Conservation (phyloP, 2,329 filamentous ascomycete species). For the Pseudophaeomoniella oleicola region DNA sequence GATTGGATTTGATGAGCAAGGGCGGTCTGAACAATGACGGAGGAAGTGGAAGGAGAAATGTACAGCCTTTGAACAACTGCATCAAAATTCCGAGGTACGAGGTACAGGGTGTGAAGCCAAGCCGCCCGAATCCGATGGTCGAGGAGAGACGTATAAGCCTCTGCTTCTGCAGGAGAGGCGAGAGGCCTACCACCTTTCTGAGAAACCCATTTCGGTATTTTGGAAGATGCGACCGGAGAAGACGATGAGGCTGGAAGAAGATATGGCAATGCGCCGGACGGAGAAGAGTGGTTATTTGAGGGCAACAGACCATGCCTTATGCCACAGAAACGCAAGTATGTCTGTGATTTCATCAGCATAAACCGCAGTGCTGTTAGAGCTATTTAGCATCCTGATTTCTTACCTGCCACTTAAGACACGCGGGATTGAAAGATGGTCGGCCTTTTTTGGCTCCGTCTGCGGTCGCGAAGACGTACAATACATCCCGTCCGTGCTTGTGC, state of each 20-base stretch:
- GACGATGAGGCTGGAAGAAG: slow-evolving; percentile 43
- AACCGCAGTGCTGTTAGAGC: too few species aligned
- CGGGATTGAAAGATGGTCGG: slow-evolving; percentile 73
- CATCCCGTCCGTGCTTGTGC: slow-evolving; percentile 31
- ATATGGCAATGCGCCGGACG: slow-evolving; percentile 77
- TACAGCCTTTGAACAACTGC: slow-evolving; percentile 58
- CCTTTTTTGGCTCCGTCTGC: slow-evolving; percentile 45
- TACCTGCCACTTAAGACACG: slow-evolving; percentile 94
- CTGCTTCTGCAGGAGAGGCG: slow-evolving; percentile 14
- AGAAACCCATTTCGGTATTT: slow-evolving; percentile 54
- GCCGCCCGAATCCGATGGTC: slow-evolving; percentile 67
- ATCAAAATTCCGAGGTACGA: slow-evolving; percentile 50
- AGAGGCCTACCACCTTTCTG: slow-evolving; percentile 31
- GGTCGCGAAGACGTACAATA: slow-evolving; percentile 65
- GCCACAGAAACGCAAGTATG: slow-evolving; percentile 64
- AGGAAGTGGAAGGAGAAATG: slow-evolving; percentile 46
- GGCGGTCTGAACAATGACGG: slow-evolving; percentile 45
- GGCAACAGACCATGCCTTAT: slow-evolving; percentile 52
- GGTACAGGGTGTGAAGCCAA: slow-evolving; percentile 77
- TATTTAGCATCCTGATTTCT: slow-evolving; percentile 13
- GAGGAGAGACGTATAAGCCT: slow-evolving; percentile 66
- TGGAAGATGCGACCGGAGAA: slow-evolving; percentile 45
- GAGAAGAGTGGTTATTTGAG: slow-evolving; percentile 88
- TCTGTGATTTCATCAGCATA: slow-evolving; percentile 34
- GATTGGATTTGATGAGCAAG: slow-evolving; percentile 52